These are phyloP conservation scores for Magnolia sinica DNA, from an alignment of 164 flowering plant genomes.

Conservation along the genomic window DNA sequence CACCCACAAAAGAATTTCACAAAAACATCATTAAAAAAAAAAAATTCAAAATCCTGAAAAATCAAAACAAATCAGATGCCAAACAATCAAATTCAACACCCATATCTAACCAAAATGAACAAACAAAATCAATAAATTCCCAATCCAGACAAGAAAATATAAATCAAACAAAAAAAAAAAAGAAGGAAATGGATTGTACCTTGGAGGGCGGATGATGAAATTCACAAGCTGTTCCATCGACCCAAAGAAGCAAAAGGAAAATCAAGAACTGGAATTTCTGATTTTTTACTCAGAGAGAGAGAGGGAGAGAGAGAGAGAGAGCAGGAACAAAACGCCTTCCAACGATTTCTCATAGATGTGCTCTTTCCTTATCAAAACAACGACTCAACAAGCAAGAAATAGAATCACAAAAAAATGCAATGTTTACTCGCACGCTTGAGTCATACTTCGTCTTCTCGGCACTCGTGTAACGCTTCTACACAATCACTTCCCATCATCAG, in stretches of 20 bases:
- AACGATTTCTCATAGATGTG: not conserved
- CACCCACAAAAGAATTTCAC: not conserved
- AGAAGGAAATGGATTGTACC: slow-evolving; percentile 34
- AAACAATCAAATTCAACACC: slow-evolving; percentile 4
- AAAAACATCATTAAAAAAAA: not conserved
- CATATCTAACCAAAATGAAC: too few relatives aligned
- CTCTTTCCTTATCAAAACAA: not conserved
- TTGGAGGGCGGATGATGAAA: slow-evolving; percentile 94
- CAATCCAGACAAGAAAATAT: too few relatives aligned
- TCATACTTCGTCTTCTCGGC: not conserved
- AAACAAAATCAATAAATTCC: too few relatives aligned
- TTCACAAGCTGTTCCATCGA: slow-evolving; percentile 91
- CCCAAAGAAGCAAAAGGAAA: slow-evolving; percentile 7
- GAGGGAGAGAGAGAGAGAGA: not conserved
- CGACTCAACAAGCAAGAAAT: not conserved
- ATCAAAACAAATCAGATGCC: not conserved
- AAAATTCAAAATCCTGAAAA: not conserved
- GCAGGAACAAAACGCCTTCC: not conserved
- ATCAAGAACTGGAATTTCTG: not conserved
- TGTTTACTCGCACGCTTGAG: not conserved
- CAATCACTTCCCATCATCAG: too few relatives aligned
- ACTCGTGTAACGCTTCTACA: not conserved
- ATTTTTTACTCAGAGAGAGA: not conserved
- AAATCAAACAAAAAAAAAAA: not conserved
- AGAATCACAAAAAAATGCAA: not conserved